A percentile compares a stretch with the other conserved stretches of the same genome.
Conservation (phyloP, 1,139 yeast genomes). For the Nakaseomyces delphensis region DNA sequence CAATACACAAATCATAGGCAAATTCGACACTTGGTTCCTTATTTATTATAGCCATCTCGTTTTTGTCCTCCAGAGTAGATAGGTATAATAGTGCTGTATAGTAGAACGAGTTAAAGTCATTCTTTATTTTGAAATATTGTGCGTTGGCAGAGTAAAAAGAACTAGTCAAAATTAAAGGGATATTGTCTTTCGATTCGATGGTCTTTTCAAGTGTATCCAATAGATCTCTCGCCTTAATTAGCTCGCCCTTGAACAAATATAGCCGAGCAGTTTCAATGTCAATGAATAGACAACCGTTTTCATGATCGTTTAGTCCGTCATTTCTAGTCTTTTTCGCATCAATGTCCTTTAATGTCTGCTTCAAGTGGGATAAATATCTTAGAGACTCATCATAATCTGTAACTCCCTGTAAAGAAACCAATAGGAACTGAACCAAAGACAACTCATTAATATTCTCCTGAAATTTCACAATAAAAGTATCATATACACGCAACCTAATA, state of each 20-base stretch:
- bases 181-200: constrained; percentile 52
- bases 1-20: constrained; percentile 74
- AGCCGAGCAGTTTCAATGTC: constrained; percentile 73
- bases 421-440: constrained; percentile 66
- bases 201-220: constrained; percentile 53
- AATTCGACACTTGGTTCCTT: constrained; percentile 45
- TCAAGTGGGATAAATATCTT: constrained; percentile 46
- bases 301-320: constrained; percentile 29
- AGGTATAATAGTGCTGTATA: constrained; percentile 54
- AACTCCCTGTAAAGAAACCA: constrained; percentile 38
- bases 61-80: constrained; percentile 45
- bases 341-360: constrained; percentile 35
- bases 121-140: constrained; percentile 62
- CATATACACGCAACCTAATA: constrained; percentile 58
- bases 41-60: constrained; percentile 26
- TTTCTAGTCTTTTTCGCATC: constrained; percentile 33
- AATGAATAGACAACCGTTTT: constrained; percentile 47
- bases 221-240: constrained; percentile 57
- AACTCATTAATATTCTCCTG: constrained; percentile 68
- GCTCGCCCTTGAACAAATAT: constrained; percentile 48
- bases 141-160: constrained; percentile 78
- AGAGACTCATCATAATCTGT: constrained; percentile 44
- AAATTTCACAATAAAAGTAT: constrained; percentile 60
- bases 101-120: constrained; percentile 75
- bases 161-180: constrained; percentile 66